Conservation (phyloP, 2,329 filamentous ascomycete species). For the Cercospora berteroae region DNA sequence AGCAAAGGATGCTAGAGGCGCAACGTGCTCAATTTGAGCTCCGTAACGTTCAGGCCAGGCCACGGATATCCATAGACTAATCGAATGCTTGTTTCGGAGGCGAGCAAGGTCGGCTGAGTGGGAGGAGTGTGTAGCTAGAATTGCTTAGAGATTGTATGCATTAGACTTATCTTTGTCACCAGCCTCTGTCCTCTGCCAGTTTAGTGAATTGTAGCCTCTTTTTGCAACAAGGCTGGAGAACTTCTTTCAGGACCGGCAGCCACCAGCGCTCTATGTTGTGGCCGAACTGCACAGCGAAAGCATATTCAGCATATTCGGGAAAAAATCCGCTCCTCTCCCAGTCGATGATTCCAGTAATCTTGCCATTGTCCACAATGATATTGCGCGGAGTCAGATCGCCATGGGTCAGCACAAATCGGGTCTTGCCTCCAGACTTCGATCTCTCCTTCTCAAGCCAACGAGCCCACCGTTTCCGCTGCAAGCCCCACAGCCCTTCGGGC, state of each 20-base stretch:
- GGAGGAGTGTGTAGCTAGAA: no score
- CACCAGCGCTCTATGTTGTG: neutral
- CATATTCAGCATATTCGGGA: constrained; percentile 28
- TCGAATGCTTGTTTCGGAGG: neutral
- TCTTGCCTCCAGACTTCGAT: neutral
- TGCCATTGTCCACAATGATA: constrained; percentile 22
- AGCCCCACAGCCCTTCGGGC: neutral
- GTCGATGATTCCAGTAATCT: constrained; percentile 23
- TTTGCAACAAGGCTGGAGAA: neutral
- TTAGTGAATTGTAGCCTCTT: neutral
- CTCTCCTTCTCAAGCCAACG: neutral
- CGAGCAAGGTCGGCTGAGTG: neutral
- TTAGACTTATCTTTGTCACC: neutral
- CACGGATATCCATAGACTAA: no score
- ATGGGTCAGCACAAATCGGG: constrained; percentile 24
- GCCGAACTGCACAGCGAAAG: neutral
- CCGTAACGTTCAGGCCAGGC: neutral
- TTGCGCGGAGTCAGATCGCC: constrained; percentile 25
- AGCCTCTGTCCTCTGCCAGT: neutral
- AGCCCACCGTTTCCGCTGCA: neutral
- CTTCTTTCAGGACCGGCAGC: neutral
- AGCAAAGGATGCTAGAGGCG: neutral
- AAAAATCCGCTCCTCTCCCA: constrained; percentile 29
- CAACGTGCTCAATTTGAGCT: neutral
- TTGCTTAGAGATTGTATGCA: no score